phyloP scores from a whole-genome alignment of 352 stramenopile genomes.

The Phytopythium cucurbitacearum region DNA sequence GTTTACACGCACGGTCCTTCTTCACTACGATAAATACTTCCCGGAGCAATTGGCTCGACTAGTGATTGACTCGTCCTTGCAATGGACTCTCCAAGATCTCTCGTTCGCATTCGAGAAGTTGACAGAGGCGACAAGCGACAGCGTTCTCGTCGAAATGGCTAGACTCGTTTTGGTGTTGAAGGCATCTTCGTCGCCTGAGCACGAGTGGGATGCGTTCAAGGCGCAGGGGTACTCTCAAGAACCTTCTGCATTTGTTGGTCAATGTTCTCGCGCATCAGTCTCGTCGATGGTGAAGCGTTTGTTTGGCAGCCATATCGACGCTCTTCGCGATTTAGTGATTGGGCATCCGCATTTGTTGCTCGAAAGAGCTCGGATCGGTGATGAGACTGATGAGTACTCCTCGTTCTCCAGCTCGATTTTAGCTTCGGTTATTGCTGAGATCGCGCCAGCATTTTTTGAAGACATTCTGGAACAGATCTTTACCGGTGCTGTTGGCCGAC shows the following conservation, averaged over 20 bases:
- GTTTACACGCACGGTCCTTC: slow-evolving; percentile 65
- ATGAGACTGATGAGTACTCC: not conserved
- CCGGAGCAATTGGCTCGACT: slow-evolving; percentile 69
- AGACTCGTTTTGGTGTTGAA: slow-evolving; percentile 62
- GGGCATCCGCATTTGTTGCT: slow-evolving; percentile 63
- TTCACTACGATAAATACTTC: slow-evolving; percentile 71
- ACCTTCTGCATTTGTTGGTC: slow-evolving; percentile 7
- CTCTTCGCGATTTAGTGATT: slow-evolving; percentile 50
- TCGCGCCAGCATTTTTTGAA: slow-evolving; percentile 36
- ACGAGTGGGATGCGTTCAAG: slow-evolving; percentile 27
- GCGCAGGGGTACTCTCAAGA: not conserved
- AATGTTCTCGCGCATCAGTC: slow-evolving; percentile 40
- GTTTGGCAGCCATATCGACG: slow-evolving; percentile 34
- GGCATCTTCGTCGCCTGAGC: slow-evolving; percentile 16
- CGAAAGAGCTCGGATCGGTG: slow-evolving; percentile 4
- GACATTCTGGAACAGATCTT: slow-evolving; percentile 62
- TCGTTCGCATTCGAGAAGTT: slow-evolving; percentile 61
- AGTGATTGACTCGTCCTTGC: slow-evolving; percentile 66
- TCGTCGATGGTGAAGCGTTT: slow-evolving; percentile 30
- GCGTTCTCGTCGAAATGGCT: slow-evolving; percentile 54
- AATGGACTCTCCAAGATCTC: slow-evolving; percentile 68
- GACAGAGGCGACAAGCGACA: slow-evolving; percentile 35
- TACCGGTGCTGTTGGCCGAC: slow-evolving; percentile 34
- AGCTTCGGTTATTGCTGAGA: slow-evolving; percentile 34
- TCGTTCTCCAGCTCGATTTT: slow-evolving; percentile 38